Base-by-base conservation (phyloP, 495 filamentous ascomycete species). In the Aspergillus panamensis region DNA sequence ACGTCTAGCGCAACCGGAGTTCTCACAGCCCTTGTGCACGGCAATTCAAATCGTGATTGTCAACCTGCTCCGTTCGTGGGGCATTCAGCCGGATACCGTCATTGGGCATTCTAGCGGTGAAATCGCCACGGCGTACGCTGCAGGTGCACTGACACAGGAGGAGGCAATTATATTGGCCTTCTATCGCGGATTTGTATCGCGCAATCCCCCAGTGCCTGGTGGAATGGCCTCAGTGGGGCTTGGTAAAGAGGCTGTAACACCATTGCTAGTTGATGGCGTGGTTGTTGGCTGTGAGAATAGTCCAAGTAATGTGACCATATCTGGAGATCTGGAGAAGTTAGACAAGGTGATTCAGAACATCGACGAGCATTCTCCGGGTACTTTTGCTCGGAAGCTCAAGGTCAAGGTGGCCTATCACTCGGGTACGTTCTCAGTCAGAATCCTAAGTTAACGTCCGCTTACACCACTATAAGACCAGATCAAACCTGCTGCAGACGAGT, bases 191-290 rank as follows among this genome's bases (percentile, higher is more conserved):
- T 32, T 49, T 2, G 43, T 37, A 5, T 39, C 40, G 8, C 53
- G 42, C 47, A 8, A 3, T 3, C 7, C 19, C 16, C 6, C 16
- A 14, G 9, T n/a, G 0, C n/a, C 3, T 0, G 50, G 50, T 3
- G 31, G 31, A 1, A 69, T 69, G 67, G 58, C 82, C 66, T 82
- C 81, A 0, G 77, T 84, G 2, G 82, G 81, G 1, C 62, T 73
- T 10, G 69, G 71, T 21, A 8, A 4, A 1, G 59, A 62, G 1
- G 58, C 64, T 0, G 71, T 65, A 10, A 19, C 43, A 0, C 25
- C 35, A 8, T 59, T 66, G 17, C 42, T 77, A 0, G 55, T 48
- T 2, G 42, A 60, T 0, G 57, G 62, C 19, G 72, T 75, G 1
- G 59, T 60, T 6, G 51, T 82, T 9, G 79, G 77, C 1, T 79